Evolutionary conservation across 345 rosid species (phyloP).

Genomic region (Boechera stricta): DNA sequence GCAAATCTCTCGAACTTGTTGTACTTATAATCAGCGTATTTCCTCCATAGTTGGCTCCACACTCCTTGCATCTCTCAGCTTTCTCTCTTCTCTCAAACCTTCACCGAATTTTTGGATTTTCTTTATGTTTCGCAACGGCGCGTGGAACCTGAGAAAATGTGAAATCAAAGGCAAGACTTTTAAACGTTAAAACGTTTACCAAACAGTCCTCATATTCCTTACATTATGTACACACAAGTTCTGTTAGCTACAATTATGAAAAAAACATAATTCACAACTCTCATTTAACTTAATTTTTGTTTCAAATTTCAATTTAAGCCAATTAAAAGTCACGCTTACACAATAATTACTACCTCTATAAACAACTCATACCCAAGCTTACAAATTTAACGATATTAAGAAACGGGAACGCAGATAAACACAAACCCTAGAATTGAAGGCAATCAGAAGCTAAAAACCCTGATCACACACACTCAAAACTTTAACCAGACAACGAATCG

Average conservation of each 20-base stretch:
- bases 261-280: background rate
- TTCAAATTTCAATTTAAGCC: background rate
- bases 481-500: background rate
- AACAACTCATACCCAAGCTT: slow-evolving; percentile 4
- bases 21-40: slow-evolving; percentile 76
- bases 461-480: too few species aligned
- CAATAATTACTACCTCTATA: background rate
- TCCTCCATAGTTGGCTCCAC: slow-evolving; percentile 85
- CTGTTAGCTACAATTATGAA: background rate
- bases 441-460: background rate
- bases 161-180: background rate
- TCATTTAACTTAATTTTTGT: background rate
- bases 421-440: slow-evolving; percentile 20
- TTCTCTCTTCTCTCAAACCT: slow-evolving; percentile 1
- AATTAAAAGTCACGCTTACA: background rate
- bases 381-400: background rate
- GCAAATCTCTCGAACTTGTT: slow-evolving; percentile 75
- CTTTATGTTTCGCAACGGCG: slow-evolving; percentile 32
- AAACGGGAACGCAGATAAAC: slow-evolving; percentile 1
- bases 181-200: background rate
- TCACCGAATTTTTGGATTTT: background rate
- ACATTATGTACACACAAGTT: background rate
- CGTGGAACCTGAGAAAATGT: slow-evolving; percentile 25
- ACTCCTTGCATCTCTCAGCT: slow-evolving; percentile 45
- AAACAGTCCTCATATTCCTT: slow-evolving; percentile 22